A percentile compares a stretch with the other conserved stretches of the same genome.
phyloP scores from a whole-genome alignment of 495 filamentous ascomycete genomes.

The Immersiella caudata region DNA sequence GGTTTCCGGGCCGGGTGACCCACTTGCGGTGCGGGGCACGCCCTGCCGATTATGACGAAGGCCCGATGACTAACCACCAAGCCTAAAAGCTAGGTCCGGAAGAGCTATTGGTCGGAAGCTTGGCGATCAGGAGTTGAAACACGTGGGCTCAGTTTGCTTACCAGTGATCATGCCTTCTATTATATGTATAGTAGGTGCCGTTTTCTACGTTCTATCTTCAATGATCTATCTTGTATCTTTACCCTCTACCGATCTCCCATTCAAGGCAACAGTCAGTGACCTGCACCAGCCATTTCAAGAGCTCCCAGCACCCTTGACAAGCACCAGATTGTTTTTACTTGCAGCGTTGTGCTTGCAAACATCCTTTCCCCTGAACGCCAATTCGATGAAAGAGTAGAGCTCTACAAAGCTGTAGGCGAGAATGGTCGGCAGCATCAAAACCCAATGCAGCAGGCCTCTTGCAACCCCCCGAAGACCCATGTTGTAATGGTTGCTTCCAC shows the following conservation, averaged over 20 bases:
- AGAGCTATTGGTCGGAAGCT: no score
- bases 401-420: conserved; percentile 19
- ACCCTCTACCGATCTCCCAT: no score
- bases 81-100: no score
- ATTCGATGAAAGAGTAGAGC: conserved; percentile 17
- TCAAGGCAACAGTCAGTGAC: no score
- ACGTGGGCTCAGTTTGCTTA: no score
- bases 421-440: conserved; percentile 18
- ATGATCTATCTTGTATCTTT: no score
- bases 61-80: no score
- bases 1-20: neutral
- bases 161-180: no score
- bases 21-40: neutral
- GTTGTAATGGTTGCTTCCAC: neutral
- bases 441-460: conserved; percentile 17
- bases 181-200: no score
- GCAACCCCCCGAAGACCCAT: conserved; percentile 8
- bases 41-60: no score
- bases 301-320: conserved; percentile 11
- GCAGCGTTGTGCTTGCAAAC: conserved; percentile 22
- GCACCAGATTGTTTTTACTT: conserved; percentile 18
- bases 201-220: no score
- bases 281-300: neutral
- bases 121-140: no score
- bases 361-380: conserved; percentile 20